phyloP scores from a whole-genome alignment of 1,284 basidiomycete genomes.

The Porphyrellus sp. region DNA sequence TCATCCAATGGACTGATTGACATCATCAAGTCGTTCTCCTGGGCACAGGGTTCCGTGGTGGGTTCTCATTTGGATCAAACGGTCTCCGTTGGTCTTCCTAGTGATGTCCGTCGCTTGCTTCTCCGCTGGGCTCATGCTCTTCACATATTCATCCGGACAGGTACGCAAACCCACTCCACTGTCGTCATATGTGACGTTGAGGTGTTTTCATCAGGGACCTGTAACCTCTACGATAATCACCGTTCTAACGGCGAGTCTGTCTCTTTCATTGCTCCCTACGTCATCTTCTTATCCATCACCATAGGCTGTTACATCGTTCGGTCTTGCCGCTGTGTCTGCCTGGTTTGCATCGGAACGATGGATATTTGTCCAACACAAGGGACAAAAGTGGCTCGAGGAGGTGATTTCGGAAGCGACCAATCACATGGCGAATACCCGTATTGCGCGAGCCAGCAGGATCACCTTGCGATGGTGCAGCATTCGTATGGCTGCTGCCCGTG shows the following conservation, averaged over 20 bases:
- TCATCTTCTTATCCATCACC: conserved; percentile 11
- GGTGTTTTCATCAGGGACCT: conserved; percentile 40
- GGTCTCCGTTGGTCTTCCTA: conserved; percentile 54
- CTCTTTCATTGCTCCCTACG: background rate
- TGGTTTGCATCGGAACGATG: conserved; percentile 78
- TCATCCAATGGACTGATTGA: conserved; percentile 21
- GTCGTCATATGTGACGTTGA: conserved; percentile 20
- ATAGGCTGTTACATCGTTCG: conserved; percentile 60
- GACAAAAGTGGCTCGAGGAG: conserved; percentile 73
- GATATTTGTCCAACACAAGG: conserved; percentile 65
- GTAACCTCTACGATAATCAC: conserved; percentile 70
- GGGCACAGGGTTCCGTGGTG: conserved; percentile 55
- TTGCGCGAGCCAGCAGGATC: conserved; percentile 31
- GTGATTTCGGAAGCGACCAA: conserved; percentile 52
- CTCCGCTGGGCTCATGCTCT: conserved; percentile 53
- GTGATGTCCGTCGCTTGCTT: conserved; percentile 58
- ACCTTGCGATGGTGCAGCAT: conserved; percentile 26
- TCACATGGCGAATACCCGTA: conserved; percentile 42
- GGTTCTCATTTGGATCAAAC: conserved; percentile 55
- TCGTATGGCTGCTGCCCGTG: conserved; percentile 25
- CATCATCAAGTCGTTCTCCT: conserved; percentile 49
- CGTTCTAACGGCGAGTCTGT: conserved; percentile 55
- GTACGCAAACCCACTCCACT: conserved; percentile 31
- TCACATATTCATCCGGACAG: conserved; percentile 50
- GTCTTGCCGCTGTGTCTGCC: conserved; percentile 67